Evolutionary conservation across 1,284 basidiomycete genomes (phyloP).

Genomic region (Violaceomyces palustris): DNA sequence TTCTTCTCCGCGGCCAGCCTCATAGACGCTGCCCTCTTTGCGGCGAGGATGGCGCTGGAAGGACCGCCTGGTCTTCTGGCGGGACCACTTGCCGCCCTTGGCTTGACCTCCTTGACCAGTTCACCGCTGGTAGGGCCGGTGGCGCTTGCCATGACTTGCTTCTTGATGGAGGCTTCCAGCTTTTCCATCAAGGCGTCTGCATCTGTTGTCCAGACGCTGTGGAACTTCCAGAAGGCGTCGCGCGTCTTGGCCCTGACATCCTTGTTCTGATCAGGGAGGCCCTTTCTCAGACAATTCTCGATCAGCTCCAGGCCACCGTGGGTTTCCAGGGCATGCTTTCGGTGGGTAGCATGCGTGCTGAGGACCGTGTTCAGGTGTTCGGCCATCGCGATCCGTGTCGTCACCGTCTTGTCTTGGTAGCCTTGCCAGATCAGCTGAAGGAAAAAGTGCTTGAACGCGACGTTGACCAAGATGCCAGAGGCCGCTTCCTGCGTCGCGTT

Average conservation of each 20-base stretch:
- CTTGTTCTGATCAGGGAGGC: conserved; percentile 72
- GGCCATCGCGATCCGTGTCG: conserved; percentile 66
- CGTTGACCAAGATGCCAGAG: conserved; percentile 65
- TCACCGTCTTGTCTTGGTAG: conserved; percentile 78
- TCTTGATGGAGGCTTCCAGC: conserved; percentile 68
- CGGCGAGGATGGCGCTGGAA: conserved; percentile 42
- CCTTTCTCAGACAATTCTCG: conserved; percentile 68
- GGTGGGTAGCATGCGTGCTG: conserved; percentile 41
- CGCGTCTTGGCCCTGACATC: conserved; percentile 72
- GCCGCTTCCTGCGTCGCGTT: conserved; percentile 76
- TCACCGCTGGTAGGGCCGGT: conserved; percentile 12
- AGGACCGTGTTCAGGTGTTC: conserved; percentile 51
- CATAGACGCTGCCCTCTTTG: conserved; percentile 42
- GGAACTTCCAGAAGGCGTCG: conserved; percentile 73
- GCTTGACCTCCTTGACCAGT: conserved; percentile 10
- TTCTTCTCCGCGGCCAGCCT: conserved; percentile 30
- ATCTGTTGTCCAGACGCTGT: conserved; percentile 68
- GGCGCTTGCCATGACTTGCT: conserved; percentile 71
- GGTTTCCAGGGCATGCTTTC: conserved; percentile 47
- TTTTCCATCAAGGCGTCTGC: conserved; percentile 64
- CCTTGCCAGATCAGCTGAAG: conserved; percentile 68
- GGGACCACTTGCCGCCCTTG: conserved; percentile 8
- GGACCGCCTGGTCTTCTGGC: conserved; percentile 24
- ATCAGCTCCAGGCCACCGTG: conserved; percentile 57
- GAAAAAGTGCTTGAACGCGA: conserved; percentile 66